Evolutionary conservation across 78 protist genomes (phyloP).

Genomic region (Tieghemostelium lacteum): DNA sequence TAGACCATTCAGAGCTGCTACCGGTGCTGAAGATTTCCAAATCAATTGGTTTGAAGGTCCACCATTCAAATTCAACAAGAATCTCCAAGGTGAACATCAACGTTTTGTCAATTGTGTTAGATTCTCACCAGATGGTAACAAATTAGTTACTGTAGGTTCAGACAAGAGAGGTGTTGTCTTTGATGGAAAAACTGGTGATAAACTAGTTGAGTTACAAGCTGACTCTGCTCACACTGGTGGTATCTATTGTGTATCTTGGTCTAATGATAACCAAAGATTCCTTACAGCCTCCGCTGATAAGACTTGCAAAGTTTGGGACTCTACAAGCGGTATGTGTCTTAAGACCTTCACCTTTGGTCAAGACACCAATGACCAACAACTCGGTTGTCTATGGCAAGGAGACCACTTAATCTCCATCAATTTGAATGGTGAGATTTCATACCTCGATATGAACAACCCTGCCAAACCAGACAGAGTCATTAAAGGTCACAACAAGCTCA

Average conservation of each 20-base stretch:
- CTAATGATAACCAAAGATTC: constrained; percentile 80
- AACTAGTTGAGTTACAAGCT: constrained; percentile 56
- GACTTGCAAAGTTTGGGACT: constrained; percentile 88
- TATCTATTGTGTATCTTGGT: constrained; percentile 81
- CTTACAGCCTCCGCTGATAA: constrained; percentile 92
- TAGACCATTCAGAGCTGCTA: constrained; percentile 94
- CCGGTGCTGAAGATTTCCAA: constrained; percentile 87
- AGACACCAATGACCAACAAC: constrained; percentile 86
- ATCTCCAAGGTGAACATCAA: constrained; percentile 59
- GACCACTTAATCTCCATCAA: constrained; percentile 76
- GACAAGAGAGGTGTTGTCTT: constrained; percentile 85
- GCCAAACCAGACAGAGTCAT: constrained; percentile 69
- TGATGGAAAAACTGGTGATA: constrained; percentile 95
- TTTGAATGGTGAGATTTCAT: constrained; percentile 84
- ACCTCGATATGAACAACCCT: constrained; percentile 61
- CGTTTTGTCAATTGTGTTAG: constrained; percentile 91
- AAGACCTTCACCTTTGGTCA: constrained; percentile 60
- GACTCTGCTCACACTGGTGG: constrained; percentile 85
- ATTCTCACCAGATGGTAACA: constrained; percentile 89
- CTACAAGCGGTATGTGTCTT: constrained; percentile 64
- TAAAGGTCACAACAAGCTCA: constrained; percentile 89
- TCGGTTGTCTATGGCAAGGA: constrained; percentile 91
- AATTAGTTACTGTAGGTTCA: constrained; percentile 69
- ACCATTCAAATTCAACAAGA: constrained; percentile 93
- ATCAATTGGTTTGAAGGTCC: constrained; percentile 87